Base-by-base conservation (phyloP, 257 asterid genomes). In the Rhazya stricta region DNA sequence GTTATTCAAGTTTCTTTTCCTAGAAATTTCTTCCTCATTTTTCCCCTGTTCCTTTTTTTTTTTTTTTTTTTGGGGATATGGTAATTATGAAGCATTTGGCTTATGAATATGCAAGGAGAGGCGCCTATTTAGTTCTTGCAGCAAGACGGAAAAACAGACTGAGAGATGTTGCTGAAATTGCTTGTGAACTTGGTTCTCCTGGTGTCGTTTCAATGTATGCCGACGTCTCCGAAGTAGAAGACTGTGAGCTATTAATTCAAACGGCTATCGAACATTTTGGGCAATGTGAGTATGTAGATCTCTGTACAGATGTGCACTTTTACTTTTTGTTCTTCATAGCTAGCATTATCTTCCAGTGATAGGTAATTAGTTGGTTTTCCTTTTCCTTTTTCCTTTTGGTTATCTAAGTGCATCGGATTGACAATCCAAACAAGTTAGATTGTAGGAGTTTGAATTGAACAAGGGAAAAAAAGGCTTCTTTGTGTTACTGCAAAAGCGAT, bases 101-200 rank as follows among this genome's bases (percentile, higher is more conserved):
- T 0, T 92, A 92, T 53, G 96, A 89, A 83, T 89, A 89, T 73
- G 97, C 87, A 58, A 89, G 79, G 72, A 84, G 89, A 74, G 96
- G 95, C 9, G 91, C 97, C 0, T 83, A 76, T 46, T 77, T 92
- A 76, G 95, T 87, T 0, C 82, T 90, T 37, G 96, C 91, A 2
- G 97, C 95, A 36, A 81, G 96, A 77, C 85, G 95, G 77, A 84
- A 71, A 67, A 78, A 79, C 34, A 83, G 91, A 34, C 84, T 91
- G 9, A 77, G 75, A 39, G 79, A 85, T 32, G 96, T 91, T 45
- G 91, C 91, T 0, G 91, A 86, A 50, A 78, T n/a, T 54, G 95
- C 95, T 30, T 45, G 19, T 9, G 53, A 50, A 61, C 80, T 87
- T 8, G 96, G 97, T 32, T 88, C 95, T 39, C 97, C 97, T 12